Evolutionary conservation across 2,329 filamentous ascomycete genomes (phyloP).

Genomic region (Hypoxylon sp.): DNA sequence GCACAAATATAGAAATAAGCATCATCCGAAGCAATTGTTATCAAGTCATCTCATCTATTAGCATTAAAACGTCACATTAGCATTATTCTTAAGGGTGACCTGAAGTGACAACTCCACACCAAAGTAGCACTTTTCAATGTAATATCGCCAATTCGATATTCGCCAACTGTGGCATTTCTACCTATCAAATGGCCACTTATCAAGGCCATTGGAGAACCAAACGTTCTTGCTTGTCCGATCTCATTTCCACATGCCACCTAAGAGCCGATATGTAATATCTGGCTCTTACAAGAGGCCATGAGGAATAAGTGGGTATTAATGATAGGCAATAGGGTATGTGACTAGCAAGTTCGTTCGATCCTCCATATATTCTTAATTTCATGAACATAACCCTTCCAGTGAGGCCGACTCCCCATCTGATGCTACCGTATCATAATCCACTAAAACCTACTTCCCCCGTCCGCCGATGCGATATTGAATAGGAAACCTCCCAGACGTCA

Average conservation of each 20-base stretch:
- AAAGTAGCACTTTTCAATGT: not conserved
- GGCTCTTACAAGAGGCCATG: constrained; percentile 10
- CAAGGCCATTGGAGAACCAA: constrained; percentile 22
- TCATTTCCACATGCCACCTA: constrained; percentile 22
- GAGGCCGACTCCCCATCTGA: constrained; percentile 37
- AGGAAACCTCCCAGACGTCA: constrained; percentile 23
- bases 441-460: constrained; percentile 20
- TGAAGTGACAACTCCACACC: not conserved
- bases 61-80: constrained; percentile 2
- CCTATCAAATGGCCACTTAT: constrained; percentile 26
- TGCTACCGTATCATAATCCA: constrained; percentile 33
- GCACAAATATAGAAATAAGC: not conserved
- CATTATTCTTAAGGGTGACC: not conserved
- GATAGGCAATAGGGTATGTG: constrained; percentile 38
- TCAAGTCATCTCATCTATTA: not conserved
- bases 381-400: constrained; percentile 35
- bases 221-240: constrained; percentile 24
- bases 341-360: constrained; percentile 32
- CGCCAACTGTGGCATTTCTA: constrained; percentile 38
- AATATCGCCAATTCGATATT: constrained; percentile 21
- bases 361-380: constrained; percentile 46
- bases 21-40: not conserved
- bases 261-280: constrained; percentile 30
- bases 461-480: constrained; percentile 18
- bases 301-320: constrained; percentile 40